These are phyloP conservation scores for Fusarium foetens DNA, from an alignment of 2,329 filamentous ascomycete species.

Conservation along the genomic window DNA sequence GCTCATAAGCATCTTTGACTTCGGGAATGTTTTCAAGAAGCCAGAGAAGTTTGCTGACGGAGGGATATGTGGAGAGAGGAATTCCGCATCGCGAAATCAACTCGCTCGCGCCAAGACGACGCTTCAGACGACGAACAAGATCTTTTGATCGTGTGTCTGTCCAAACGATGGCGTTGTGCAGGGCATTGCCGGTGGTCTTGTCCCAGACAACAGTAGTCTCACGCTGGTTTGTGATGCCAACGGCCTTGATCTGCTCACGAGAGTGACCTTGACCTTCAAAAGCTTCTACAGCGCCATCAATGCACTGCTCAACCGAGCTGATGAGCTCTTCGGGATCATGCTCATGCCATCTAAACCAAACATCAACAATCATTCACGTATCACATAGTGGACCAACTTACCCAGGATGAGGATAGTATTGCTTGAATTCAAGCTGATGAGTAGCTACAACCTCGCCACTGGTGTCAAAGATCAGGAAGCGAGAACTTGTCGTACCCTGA, in stretches of 20 bases:
- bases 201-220: constrained; percentile 88
- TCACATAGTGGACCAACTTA: constrained; percentile 51
- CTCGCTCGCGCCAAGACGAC: constrained; percentile 71
- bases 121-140: constrained; percentile 78
- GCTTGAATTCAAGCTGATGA: constrained; percentile 80
- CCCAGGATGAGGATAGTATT: constrained; percentile 80
- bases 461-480: constrained; percentile 81
- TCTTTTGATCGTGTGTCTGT: constrained; percentile 81
- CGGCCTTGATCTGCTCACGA: constrained; percentile 73
- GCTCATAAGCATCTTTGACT: constrained; percentile 77
- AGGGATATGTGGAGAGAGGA: constrained; percentile 84
- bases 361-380: background rate
- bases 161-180: constrained; percentile 87
- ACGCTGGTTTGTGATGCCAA: constrained; percentile 86
- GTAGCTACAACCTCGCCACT: constrained; percentile 74
- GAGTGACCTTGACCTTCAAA: constrained; percentile 76
- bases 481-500: constrained; percentile 80
- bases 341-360: constrained; percentile 76
- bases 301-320: constrained; percentile 77
- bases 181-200: constrained; percentile 76
- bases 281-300: constrained; percentile 75
- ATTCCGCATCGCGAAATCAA: constrained; percentile 76
- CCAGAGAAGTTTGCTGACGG: constrained; percentile 82
- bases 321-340: constrained; percentile 82
- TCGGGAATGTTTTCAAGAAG: constrained; percentile 74